Evolutionary conservation across 2,329 filamentous ascomycete genomes (phyloP).

Genomic region (Diaporthe humulicola): DNA sequence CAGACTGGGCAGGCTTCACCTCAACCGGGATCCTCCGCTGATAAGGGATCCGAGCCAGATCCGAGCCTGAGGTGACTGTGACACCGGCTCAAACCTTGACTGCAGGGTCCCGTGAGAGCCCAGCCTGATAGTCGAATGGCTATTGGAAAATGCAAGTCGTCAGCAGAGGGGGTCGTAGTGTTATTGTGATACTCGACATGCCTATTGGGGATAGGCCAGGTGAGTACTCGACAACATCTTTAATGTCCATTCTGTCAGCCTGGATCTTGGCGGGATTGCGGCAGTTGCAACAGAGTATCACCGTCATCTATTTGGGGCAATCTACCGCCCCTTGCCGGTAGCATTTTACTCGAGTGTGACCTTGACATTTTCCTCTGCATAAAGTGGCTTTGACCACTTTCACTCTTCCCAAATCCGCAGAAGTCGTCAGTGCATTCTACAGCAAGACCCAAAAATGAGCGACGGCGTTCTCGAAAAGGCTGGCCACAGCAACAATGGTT

Average conservation of each 20-base stretch:
- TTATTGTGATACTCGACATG: neutral
- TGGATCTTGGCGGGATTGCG: neutral
- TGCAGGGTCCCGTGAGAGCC: neutral
- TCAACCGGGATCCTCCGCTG: slow-evolving; percentile 6
- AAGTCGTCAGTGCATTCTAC: neutral
- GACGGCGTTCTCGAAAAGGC: neutral
- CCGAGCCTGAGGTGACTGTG: neutral
- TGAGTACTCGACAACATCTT: neutral
- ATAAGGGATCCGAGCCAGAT: neutral
- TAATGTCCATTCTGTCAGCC: neutral
- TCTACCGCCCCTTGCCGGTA: neutral
- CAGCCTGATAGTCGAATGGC: neutral
- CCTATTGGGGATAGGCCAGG: neutral
- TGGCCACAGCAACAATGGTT: slow-evolving; percentile 12
- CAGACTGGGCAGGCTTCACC: neutral
- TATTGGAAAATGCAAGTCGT: neutral
- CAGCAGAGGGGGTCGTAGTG: neutral
- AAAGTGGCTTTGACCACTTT: neutral
- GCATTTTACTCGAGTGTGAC: neutral
- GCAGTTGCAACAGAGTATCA: slow-evolving; percentile 9
- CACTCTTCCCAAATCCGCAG: too few relatives aligned
- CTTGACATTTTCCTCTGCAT: neutral
- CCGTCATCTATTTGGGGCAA: slow-evolving; percentile 13
- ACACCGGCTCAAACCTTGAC: slow-evolving; percentile 3
- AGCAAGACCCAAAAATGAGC: neutral